Conservation (phyloP, 2,329 filamentous ascomycete species). For the Epichloe baconii region DNA sequence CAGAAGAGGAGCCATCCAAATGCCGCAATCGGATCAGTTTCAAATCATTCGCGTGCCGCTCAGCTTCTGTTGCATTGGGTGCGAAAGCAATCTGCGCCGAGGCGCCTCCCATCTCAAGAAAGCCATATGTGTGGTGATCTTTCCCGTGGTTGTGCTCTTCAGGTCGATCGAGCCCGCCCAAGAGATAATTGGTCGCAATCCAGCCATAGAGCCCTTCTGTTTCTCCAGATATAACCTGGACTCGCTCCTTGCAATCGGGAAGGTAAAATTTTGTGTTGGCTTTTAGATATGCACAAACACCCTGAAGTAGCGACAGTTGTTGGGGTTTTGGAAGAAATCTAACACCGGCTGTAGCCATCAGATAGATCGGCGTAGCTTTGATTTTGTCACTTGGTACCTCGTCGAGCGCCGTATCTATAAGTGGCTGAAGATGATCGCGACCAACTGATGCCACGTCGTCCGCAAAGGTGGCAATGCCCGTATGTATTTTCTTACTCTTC, state of each 20-base stretch:
- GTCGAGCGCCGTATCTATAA: slow-evolving; percentile 70
- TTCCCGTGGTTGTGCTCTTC: slow-evolving; percentile 69
- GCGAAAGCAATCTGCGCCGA: slow-evolving; percentile 97
- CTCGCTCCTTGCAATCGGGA: slow-evolving; percentile 78
- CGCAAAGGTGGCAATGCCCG: slow-evolving; percentile 85
- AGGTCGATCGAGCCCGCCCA: slow-evolving; percentile 78
- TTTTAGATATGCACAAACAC: slow-evolving; percentile 73
- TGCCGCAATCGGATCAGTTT: slow-evolving; percentile 77
- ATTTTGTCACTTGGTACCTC: slow-evolving; percentile 66
- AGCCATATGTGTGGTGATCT: slow-evolving; percentile 87
- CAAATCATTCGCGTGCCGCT: slow-evolving; percentile 79
- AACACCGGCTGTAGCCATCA: slow-evolving; percentile 94
- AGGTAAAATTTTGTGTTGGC: slow-evolving; percentile 68
- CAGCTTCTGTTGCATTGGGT: slow-evolving; percentile 79
- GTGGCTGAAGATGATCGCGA: slow-evolving; percentile 62
- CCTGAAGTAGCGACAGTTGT: slow-evolving; percentile 57
- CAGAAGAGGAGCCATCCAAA: slow-evolving; percentile 60
- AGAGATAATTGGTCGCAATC: slow-evolving; percentile 91
- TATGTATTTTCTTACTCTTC: slow-evolving; percentile 85
- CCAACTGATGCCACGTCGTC: slow-evolving; percentile 65
- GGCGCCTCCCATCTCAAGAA: slow-evolving; percentile 95
- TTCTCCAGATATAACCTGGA: slow-evolving; percentile 90
- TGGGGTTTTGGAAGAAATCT: slow-evolving; percentile 65
- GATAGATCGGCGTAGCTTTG: slow-evolving; percentile 76
- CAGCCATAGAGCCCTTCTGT: slow-evolving; percentile 95